These are phyloP conservation scores for Chrysosporium keratinophilum DNA, from an alignment of 2,329 filamentous ascomycete species.

Conservation along the genomic window DNA sequence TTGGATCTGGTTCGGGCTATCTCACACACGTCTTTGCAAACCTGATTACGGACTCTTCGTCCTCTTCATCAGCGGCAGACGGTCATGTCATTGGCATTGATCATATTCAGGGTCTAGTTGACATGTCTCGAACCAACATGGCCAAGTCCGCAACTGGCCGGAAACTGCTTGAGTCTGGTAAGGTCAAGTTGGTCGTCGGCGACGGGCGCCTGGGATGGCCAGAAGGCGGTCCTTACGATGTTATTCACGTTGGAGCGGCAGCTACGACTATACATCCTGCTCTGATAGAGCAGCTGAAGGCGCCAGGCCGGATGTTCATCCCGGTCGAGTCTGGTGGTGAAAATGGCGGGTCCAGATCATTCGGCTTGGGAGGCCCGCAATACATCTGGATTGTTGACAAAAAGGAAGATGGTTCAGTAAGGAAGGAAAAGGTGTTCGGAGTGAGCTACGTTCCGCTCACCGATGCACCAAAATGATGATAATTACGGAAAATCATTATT, in stretches of 20 bases:
- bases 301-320: slow-evolving; percentile 65
- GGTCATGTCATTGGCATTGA: slow-evolving; percentile 60
- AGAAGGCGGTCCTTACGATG: slow-evolving; percentile 61
- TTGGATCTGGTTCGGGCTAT: slow-evolving; percentile 70
- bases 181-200: slow-evolving; percentile 61
- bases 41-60: slow-evolving; percentile 42
- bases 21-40: slow-evolving; percentile 81
- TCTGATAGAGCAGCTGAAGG: slow-evolving; percentile 64
- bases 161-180: slow-evolving; percentile 51
- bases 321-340: slow-evolving; percentile 44
- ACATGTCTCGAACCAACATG: slow-evolving; percentile 57
- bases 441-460: slow-evolving; percentile 57
- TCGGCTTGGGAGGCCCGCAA: slow-evolving; percentile 35
- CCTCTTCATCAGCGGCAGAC: slow-evolving; percentile 22
- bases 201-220: slow-evolving; percentile 62
- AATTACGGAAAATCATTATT: neutral
- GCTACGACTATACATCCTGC: slow-evolving; percentile 61
- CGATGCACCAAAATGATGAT: slow-evolving; percentile 40
- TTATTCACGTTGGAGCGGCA: slow-evolving; percentile 88
- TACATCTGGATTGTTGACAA: slow-evolving; percentile 57
- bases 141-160: slow-evolving; percentile 49
- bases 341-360: slow-evolving; percentile 16
- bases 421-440: slow-evolving; percentile 48
- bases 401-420: slow-evolving; percentile 47
- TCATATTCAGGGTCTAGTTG: slow-evolving; percentile 56